Conservation (phyloP, 2,329 filamentous ascomycete genomes). For the Fusarium nodosum region DNA sequence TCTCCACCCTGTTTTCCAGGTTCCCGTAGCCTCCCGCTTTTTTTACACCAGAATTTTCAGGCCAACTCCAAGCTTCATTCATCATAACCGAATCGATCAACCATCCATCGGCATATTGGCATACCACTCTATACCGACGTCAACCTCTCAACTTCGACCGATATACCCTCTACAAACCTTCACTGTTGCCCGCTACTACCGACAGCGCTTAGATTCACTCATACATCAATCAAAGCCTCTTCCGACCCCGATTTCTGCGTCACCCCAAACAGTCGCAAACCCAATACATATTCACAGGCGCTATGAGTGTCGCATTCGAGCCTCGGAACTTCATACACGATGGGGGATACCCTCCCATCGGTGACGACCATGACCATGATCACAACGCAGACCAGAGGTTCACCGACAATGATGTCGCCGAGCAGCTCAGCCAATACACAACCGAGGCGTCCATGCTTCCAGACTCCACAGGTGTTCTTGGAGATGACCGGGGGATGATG, state of each 20-base stretch:
- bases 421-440: conserved; percentile 61
- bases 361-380: conserved; percentile 61
- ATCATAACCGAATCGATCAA: conserved; percentile 36
- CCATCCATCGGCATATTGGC: conserved; percentile 28
- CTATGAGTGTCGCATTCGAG: conserved; percentile 68
- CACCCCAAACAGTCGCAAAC: conserved; percentile 21
- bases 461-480: conserved; percentile 56
- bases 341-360: conserved; percentile 62
- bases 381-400: conserved; percentile 58
- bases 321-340: conserved; percentile 64
- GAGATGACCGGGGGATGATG: conserved; percentile 54
- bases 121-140: conserved; percentile 16
- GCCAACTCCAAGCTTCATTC: conserved; percentile 45
- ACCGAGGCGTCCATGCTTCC: conserved; percentile 56
- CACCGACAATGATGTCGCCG: conserved; percentile 60
- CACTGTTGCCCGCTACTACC: background rate
- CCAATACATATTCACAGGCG: conserved; percentile 42
- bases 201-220: conserved; percentile 23
- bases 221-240: conserved; percentile 24
- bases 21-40: conserved; percentile 47
- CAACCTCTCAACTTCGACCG: background rate
- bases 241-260: conserved; percentile 35
- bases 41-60: conserved; percentile 56
- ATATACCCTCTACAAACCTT: background rate
- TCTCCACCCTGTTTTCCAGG: conserved; percentile 31